Base-by-base conservation (phyloP, 202 grass and related monocot genomes). In the Hordeum pubiflorum region DNA sequence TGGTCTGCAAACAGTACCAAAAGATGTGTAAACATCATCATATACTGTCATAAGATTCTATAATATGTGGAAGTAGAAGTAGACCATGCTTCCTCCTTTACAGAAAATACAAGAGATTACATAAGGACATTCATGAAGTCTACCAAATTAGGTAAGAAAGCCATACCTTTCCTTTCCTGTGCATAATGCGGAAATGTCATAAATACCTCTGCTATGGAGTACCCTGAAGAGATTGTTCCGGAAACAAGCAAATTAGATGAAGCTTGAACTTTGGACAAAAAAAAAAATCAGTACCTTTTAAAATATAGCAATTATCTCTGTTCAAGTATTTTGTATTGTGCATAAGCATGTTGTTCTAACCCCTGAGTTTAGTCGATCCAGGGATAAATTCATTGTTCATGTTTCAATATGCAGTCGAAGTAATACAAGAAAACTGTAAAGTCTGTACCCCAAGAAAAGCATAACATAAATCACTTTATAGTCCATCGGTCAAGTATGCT, bases 181-280 rank as follows among this genome's bases (percentile, higher is more conserved):
- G 90, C 92, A 98, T 58, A 95, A 79, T 21, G 90, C 77, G 0
- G 92, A 98, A 56, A 98, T 93, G 79, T 98, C 96, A 81, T 90
- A 93, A 85, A 99, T 99, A 63, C 86, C 90, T 90, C 83, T 95
- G 72, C 75, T 93, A 59, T 74, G 88, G 68, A 99, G 85, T 76
- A 90, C 39, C 83, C 92, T 98, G 82, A 39, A 85, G 31, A 85
- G 40, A 77, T 69, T 74, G 61, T 80, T 50, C 31, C 14, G 3
- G 24, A 22, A 67, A 36, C n/a, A 20, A 4, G 72, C 9, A 1
- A 56, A 68, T 72, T 10, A 78, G 44, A 64, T 69, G 14, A 84
- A 81, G n/a, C 32, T 69, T 48, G 48, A 81, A 75, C 11, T 63
- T 55, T 75, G 20, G 15, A 82, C 21, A 58, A 34, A 0, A 79